A percentile compares a stretch with the other conserved stretches of the same genome.
Evolutionary conservation across 495 filamentous ascomycete genomes (phyloP).

Genomic region (Tricharina praecox): DNA sequence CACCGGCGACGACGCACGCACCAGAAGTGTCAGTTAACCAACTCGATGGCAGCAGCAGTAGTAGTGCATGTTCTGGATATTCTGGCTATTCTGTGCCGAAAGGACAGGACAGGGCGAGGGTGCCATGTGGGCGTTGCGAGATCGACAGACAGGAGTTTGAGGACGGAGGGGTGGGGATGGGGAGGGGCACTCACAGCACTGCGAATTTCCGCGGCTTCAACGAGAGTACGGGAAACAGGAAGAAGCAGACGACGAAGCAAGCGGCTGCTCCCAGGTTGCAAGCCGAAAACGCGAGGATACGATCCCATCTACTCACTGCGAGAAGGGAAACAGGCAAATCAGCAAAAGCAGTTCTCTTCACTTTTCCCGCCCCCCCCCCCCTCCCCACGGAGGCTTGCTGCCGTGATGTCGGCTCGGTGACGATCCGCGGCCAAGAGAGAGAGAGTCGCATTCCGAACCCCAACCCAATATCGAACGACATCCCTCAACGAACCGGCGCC

Average conservation of each 20-base stretch:
- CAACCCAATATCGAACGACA: slow-evolving; percentile 1
- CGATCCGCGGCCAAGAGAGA: neutral
- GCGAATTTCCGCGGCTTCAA: slow-evolving; percentile 83
- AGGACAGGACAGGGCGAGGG: too few relatives aligned
- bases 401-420: neutral
- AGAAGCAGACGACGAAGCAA: slow-evolving; percentile 85
- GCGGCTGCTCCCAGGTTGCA: slow-evolving; percentile 81
- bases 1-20: too few relatives aligned
- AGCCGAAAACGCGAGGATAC: slow-evolving; percentile 73
- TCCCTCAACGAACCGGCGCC: slow-evolving; percentile 2
- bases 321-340: too few relatives aligned
- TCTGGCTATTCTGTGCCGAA: too few relatives aligned
- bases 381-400: too few relatives aligned
- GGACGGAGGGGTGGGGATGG: too few relatives aligned
- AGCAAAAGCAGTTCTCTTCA: slow-evolving; percentile 25
- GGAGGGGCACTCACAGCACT: slow-evolving; percentile 59
- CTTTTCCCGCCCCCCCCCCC: slow-evolving; percentile 12
- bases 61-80: too few relatives aligned
- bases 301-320: slow-evolving; percentile 93
- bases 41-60: too few relatives aligned
- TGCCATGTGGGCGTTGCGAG: too few relatives aligned
- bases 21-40: too few relatives aligned
- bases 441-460: neutral
- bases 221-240: slow-evolving; percentile 63
- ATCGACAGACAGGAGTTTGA: too few relatives aligned